These are phyloP conservation scores for Myxozyma neotropica DNA, from an alignment of 805 yeast species.

Conservation along the genomic window DNA sequence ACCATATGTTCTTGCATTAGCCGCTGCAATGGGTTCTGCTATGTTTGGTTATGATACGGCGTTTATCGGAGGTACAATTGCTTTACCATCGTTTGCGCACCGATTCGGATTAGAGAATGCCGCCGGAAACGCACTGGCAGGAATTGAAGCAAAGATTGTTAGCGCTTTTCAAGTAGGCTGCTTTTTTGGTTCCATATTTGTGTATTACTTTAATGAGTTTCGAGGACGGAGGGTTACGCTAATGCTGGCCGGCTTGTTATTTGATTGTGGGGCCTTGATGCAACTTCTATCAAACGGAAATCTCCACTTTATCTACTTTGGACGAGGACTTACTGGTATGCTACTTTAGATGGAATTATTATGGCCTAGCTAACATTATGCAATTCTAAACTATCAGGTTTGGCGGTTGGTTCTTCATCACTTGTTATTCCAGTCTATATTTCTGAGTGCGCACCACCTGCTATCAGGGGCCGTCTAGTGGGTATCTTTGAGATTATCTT, in stretches of 20 bases:
- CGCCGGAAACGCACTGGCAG: conserved; percentile 24
- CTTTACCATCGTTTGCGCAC: conserved; percentile 51
- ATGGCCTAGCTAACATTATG: not conserved
- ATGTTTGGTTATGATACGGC: conserved; percentile 81
- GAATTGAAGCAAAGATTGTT: conserved; percentile 16
- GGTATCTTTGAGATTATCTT: conserved; percentile 63
- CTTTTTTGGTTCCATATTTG: conserved; percentile 50
- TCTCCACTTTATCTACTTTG: conserved; percentile 78
- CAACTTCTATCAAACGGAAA: conserved; percentile 77
- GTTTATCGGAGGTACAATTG: conserved; percentile 72
- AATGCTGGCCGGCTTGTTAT: conserved; percentile 47
- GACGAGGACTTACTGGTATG: conserved; percentile 56
- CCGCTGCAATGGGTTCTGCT: conserved; percentile 22
- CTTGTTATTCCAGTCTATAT: conserved; percentile 67
- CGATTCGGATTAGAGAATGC: conserved; percentile 50
- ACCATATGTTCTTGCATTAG: conserved; percentile 13
- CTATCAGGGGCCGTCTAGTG: conserved; percentile 60
- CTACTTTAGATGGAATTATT: not conserved
- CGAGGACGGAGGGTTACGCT: conserved; percentile 13
- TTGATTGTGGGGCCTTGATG: conserved; percentile 80
- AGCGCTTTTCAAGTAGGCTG: conserved; percentile 23
- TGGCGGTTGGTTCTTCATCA: conserved; percentile 67
- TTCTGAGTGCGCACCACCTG: conserved; percentile 64
- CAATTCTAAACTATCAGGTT: conserved; percentile 2
- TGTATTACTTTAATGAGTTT: conserved; percentile 40